These are phyloP conservation scores for Colletotrichum higginsianum DNA, from an alignment of 2,329 filamentous ascomycete genomes.

Conservation along the genomic window DNA sequence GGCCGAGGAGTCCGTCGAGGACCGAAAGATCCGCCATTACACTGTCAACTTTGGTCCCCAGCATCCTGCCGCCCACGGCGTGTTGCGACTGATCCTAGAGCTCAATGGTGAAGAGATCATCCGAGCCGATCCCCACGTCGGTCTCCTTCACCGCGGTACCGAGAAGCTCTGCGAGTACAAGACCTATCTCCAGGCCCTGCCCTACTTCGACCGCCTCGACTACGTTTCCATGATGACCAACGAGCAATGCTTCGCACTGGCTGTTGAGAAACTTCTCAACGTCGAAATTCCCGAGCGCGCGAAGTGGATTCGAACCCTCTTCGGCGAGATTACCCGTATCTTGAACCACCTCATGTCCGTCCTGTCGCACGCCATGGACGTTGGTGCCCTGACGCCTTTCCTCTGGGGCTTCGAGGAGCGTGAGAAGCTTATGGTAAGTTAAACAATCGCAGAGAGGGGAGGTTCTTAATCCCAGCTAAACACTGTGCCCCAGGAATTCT, in stretches of 20 bases:
- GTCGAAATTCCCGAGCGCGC: slow-evolving; percentile 95
- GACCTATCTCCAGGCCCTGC: slow-evolving; percentile 97
- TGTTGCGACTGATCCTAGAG: slow-evolving; percentile 97
- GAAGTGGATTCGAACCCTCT: slow-evolving; percentile 97
- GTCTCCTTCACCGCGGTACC: slow-evolving; percentile 94
- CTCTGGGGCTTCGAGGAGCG: slow-evolving; percentile 99
- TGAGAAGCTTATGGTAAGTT: slow-evolving; percentile 97
- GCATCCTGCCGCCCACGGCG: slow-evolving; percentile 98
- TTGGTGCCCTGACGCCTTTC: slow-evolving; percentile 97
- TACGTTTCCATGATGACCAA: slow-evolving; percentile 99
- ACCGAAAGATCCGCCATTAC: slow-evolving; percentile 96
- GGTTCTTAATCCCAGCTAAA: slow-evolving; percentile 7
- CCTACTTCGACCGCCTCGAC: slow-evolving; percentile 98
- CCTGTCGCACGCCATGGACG: slow-evolving; percentile 98
- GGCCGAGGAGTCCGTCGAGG: slow-evolving; percentile 64
- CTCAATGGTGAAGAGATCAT: slow-evolving; percentile 98
- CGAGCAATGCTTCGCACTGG: slow-evolving; percentile 96
- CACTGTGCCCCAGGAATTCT: slow-evolving; percentile 84
- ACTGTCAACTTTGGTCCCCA: slow-evolving; percentile 99
- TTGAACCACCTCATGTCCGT: slow-evolving; percentile 99
- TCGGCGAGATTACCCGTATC: slow-evolving; percentile 93
- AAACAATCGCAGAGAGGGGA: not conserved
- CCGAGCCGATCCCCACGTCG: slow-evolving; percentile 96
- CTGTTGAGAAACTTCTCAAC: slow-evolving; percentile 98
- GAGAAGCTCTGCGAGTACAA: slow-evolving; percentile 99